Evolutionary conservation across 805 yeast genomes (phyloP).

Genomic region (Scheffersomyces stipitis): DNA sequence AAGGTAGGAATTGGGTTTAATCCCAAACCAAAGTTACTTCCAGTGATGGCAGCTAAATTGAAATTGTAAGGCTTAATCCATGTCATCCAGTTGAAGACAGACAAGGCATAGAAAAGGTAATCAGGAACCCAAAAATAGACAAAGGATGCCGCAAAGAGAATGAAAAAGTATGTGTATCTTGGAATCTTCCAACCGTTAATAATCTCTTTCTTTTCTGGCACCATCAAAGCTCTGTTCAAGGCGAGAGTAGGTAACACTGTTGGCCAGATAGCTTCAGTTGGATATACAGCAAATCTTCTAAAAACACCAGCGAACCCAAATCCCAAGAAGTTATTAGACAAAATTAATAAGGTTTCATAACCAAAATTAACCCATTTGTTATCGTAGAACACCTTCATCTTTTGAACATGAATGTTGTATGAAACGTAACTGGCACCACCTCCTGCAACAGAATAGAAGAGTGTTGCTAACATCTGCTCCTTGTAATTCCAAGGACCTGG

Average conservation of each 20-base stretch:
- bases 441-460: conserved; percentile 36
- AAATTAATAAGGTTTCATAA: conserved; percentile 20
- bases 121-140: conserved; percentile 30
- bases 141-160: conserved; percentile 17
- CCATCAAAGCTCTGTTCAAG: conserved; percentile 24
- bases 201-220: conserved; percentile 23
- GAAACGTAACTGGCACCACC: conserved; percentile 20
- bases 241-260: conserved; percentile 29
- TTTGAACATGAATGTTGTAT: conserved; percentile 8
- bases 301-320: conserved; percentile 31
- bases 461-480: conserved; percentile 65
- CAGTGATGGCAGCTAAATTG: conserved; percentile 25
- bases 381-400: conserved; percentile 17
- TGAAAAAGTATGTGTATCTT: conserved; percentile 19
- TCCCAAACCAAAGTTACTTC: conserved; percentile 26
- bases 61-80: conserved; percentile 29
- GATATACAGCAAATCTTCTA: conserved; percentile 45
- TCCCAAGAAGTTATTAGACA: conserved; percentile 28
- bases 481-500: conserved; percentile 67
- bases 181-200: conserved; percentile 34
- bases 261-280: conserved; percentile 55
- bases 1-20: conserved; percentile 29
- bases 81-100: conserved; percentile 29
- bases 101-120: conserved; percentile 24
- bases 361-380: conserved; percentile 31